Base-by-base conservation (phyloP, 164 flowering plant genomes). In the Sextonia rubra region DNA sequence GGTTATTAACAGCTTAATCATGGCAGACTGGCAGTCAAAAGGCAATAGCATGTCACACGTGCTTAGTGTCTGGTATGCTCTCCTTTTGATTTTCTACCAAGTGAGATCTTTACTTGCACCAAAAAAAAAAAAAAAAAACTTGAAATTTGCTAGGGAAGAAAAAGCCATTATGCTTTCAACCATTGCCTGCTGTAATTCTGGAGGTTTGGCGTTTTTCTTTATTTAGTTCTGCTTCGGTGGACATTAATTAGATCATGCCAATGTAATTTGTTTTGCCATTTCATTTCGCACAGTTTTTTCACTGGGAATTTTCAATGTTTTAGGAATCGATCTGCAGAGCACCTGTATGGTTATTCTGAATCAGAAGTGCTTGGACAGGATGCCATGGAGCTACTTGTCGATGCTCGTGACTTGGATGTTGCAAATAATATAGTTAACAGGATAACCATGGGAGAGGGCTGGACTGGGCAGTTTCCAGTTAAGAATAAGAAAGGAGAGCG, bases 271-370 rank as follows among this genome's bases (percentile, higher is more conserved):
- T 15, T 52, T 52, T 52, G 17, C 58, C n/a, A 14, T 52, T 52
- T 15, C n/a, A 52, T 52, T 12, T 52, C 4, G 6, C 17, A 3
- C 14, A 52, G n/a, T 52, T 52, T 15, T 18, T 52, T 52, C n/a
- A 52, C 14, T 52, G 70, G 49, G 56, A 37, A 64, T 15, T 37
- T 74, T 73, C 23, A 27, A 48, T 70, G 61, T 56, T 84, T 82
- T 85, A 96, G 98, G 99, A 96, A 96, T 71, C 83, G 85, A 44
- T 80, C 80, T 17, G 99, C 98, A 68, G 96, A 92, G 70, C 77
- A 76, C 22, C 82, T 91, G 60, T 96, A 90, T 88, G 99, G 99
- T 30, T 92, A 91, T 79, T 80, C 91, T 44, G 85, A 86, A 26
- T 84, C 86, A 1, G 99, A 96, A 78, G 99, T 89, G 18, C 82